Conservation (phyloP, 345 rosid genomes). For the Eucalyptus cloeziana region DNA sequence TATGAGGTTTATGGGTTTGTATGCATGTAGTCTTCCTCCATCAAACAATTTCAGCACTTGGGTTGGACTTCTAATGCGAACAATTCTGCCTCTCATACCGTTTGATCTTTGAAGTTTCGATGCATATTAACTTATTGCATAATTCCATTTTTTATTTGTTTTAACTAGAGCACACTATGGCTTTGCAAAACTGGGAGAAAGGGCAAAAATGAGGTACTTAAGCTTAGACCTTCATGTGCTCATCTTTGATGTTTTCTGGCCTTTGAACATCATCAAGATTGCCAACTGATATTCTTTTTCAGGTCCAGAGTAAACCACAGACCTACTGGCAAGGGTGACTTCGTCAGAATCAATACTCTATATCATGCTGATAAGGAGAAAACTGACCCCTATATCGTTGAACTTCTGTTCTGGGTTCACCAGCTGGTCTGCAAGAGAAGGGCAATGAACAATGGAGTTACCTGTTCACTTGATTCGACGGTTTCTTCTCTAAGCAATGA, state of each 20-base stretch:
- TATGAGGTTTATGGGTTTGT: neutral
- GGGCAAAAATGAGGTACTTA: conserved; percentile 87
- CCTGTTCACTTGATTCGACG: neutral
- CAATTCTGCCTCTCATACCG: neutral
- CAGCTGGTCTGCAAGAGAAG: conserved; percentile 68
- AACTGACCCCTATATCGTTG: conserved; percentile 58
- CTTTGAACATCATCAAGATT: neutral
- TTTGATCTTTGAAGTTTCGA: neutral
- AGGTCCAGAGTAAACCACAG: conserved; percentile 62
- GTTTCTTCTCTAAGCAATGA: neutral
- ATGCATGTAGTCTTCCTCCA: neutral
- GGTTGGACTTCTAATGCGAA: neutral
- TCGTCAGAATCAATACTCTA: conserved; percentile 76
- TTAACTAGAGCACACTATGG: conserved; percentile 87
- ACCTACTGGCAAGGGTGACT: conserved; percentile 56
- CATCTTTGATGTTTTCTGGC: neutral
- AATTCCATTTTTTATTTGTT: neutral
- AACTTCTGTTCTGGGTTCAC: conserved; percentile 83
- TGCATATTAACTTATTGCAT: neutral
- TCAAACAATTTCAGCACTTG: neutral
- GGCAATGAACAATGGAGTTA: conserved; percentile 41
- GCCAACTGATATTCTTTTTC: neutral
- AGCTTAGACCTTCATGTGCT: neutral
- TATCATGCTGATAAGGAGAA: conserved; percentile 92
- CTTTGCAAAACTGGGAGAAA: conserved; percentile 97